Evolutionary conservation across 192 early-diverging fungal genomes (phyloP).

Genomic region (Coemansia brasiliensis): DNA sequence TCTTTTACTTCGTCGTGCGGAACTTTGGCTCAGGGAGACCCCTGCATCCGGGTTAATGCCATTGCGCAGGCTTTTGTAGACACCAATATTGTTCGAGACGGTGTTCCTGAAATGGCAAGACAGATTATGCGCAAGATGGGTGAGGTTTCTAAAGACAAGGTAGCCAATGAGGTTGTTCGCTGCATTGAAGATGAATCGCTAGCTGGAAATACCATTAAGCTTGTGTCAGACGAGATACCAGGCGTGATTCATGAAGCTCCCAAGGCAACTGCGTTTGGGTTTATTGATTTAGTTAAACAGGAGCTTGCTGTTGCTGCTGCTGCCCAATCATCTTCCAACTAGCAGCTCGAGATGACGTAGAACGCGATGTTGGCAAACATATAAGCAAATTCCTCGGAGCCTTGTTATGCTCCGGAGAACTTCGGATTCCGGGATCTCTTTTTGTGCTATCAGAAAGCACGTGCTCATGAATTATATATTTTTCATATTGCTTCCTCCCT

Average conservation of each 20-base stretch:
- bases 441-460: background rate
- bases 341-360: no score
- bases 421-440: background rate
- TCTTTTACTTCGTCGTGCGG: conserved; percentile 58
- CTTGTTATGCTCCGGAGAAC: background rate
- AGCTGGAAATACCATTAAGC: conserved; percentile 54
- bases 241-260: conserved; percentile 10
- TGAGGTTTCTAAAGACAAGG: conserved; percentile 45
- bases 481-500: no score
- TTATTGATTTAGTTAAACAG: conserved; percentile 2
- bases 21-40: conserved; percentile 37
- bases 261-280: conserved; percentile 19
- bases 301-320: background rate
- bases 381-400: no score
- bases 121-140: conserved; percentile 21
- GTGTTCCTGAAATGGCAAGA: conserved; percentile 5
- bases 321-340: no score
- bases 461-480: background rate
- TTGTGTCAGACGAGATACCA: conserved; percentile 29
- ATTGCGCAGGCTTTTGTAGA: conserved; percentile 62
- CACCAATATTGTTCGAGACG: conserved; percentile 55
- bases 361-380: no score
- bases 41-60: conserved; percentile 62
- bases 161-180: conserved; percentile 59
- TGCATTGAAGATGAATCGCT: conserved; percentile 62